Conservation (phyloP, 2,329 filamentous ascomycete species). For the Triangularia setosa region DNA sequence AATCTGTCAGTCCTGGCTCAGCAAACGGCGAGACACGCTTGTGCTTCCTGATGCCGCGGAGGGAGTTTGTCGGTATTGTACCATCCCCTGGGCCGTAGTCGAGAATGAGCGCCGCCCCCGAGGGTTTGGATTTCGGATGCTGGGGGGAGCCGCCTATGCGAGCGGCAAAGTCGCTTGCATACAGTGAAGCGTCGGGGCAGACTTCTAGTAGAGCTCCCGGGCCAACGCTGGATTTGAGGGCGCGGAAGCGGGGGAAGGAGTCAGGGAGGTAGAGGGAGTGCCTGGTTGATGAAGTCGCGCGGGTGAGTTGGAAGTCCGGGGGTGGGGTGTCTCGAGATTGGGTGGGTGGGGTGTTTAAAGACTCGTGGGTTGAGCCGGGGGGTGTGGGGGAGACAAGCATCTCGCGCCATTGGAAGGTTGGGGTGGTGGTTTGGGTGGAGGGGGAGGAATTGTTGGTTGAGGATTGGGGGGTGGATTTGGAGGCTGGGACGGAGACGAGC, state of each 20-base stretch:
- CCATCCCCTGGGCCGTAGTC: slow-evolving; percentile 79
- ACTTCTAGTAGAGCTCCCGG: slow-evolving; percentile 80
- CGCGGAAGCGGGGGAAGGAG: slow-evolving; percentile 72
- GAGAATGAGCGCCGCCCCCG: slow-evolving; percentile 87
- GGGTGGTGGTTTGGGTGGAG: slow-evolving; percentile 36
- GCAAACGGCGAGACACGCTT: slow-evolving; percentile 72
- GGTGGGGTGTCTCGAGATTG: slow-evolving; percentile 48
- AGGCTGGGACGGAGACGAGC: slow-evolving; percentile 50
- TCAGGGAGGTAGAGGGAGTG: slow-evolving; percentile 83
- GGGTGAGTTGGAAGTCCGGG: slow-evolving; percentile 83
- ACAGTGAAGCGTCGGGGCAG: slow-evolving; percentile 79
- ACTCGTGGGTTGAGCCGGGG: slow-evolving; percentile 48
- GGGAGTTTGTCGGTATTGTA: slow-evolving; percentile 78
- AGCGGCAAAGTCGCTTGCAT: slow-evolving; percentile 74
- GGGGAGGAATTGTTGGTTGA: slow-evolving; percentile 40
- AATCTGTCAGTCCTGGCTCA: slow-evolving; percentile 76
- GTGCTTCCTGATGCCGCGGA: slow-evolving; percentile 83
- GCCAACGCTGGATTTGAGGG: slow-evolving; percentile 61
- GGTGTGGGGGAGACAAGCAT: slow-evolving; percentile 70
- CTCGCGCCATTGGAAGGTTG: slow-evolving; percentile 69
- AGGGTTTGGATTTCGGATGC: slow-evolving; percentile 57
- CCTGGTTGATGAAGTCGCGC: slow-evolving; percentile 71
- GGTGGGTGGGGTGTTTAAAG: slow-evolving; percentile 51
- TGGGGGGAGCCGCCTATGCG: slow-evolving; percentile 70
- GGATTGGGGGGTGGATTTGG: slow-evolving; percentile 37